Conservation (phyloP, 805 yeast species). For the Priceomyces fermenticarens region DNA sequence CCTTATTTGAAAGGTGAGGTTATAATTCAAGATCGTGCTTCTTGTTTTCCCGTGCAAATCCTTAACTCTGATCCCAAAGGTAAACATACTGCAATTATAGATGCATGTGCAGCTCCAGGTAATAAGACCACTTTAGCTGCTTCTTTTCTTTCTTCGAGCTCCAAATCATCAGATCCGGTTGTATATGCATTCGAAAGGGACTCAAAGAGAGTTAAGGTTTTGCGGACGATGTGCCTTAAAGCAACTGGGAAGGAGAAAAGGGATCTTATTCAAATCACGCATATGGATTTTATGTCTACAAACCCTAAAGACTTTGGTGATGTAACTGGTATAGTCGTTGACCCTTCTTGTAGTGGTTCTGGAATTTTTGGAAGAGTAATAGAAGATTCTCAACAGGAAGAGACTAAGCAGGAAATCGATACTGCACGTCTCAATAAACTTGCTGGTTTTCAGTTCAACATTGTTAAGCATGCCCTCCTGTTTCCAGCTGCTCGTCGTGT, state of each 20-base stretch:
- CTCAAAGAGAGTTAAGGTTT: slow-evolving; percentile 60
- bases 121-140: slow-evolving; percentile 95
- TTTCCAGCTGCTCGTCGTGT: slow-evolving; percentile 76
- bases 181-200: slow-evolving; percentile 90
- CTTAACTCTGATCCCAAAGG: slow-evolving; percentile 51
- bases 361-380: slow-evolving; percentile 92
- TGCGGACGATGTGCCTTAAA: slow-evolving; percentile 71
- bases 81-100: slow-evolving; percentile 64
- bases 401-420: slow-evolving; percentile 44
- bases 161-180: slow-evolving; percentile 20
- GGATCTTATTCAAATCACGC: slow-evolving; percentile 45
- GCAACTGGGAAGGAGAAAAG: slow-evolving; percentile 46
- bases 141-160: slow-evolving; percentile 44
- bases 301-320: slow-evolving; percentile 57
- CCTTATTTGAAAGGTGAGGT: slow-evolving; percentile 73
- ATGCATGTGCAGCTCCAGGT: slow-evolving; percentile 98
- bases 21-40: slow-evolving; percentile 93
- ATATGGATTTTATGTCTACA: slow-evolving; percentile 63
- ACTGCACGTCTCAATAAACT: slow-evolving; percentile 66
- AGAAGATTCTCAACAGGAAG: slow-evolving; percentile 49
- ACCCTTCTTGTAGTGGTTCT: slow-evolving; percentile 97
- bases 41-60: slow-evolving; percentile 93
- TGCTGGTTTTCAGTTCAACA: slow-evolving; percentile 82
- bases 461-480: slow-evolving; percentile 81
- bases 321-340: slow-evolving; percentile 82